phyloP scores from a whole-genome alignment of 2,329 filamentous ascomycete species.

The Leptographium flavum region DNA sequence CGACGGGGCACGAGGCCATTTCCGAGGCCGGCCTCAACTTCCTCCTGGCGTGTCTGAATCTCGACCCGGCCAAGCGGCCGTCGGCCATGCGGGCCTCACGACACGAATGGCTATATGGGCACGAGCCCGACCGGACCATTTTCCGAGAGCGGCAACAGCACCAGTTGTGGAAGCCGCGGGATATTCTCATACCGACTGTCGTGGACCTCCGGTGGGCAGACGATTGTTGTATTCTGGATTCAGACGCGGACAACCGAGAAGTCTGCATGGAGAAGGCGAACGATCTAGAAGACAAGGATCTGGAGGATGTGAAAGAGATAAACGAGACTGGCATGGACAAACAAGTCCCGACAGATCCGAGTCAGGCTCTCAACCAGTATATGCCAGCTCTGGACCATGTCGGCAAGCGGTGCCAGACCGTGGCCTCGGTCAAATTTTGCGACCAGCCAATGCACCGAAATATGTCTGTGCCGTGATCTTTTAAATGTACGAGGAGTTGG shows the following conservation, averaged over 20 bases:
- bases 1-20: neutral
- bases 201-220: slow-evolving; percentile 2
- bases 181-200: slow-evolving; percentile 8
- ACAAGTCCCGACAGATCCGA: too few relatives aligned
- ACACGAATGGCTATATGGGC: slow-evolving; percentile 8
- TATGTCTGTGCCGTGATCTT: too few relatives aligned
- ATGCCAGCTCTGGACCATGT: too few relatives aligned
- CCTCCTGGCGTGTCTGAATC: slow-evolving; percentile 7
- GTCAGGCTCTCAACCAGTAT: too few relatives aligned
- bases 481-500: too few relatives aligned
- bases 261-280: too few relatives aligned
- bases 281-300: too few relatives aligned
- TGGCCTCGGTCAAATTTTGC: too few relatives aligned
- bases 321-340: too few relatives aligned
- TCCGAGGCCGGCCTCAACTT: slow-evolving; percentile 8
- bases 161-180: slow-evolving; percentile 8
- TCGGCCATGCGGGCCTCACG: slow-evolving; percentile 3
- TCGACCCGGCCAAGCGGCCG: slow-evolving; percentile 3
- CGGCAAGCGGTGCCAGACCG: neutral
- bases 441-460: too few relatives aligned
- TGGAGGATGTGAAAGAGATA: too few relatives aligned
- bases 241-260: too few relatives aligned
- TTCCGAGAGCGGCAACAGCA: slow-evolving; percentile 7
- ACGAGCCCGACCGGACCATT: neutral
- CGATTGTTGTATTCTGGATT: neutral